These are phyloP conservation scores for Clarkia xantiana DNA, from an alignment of 345 rosid genomes.

Conservation along the genomic window DNA sequence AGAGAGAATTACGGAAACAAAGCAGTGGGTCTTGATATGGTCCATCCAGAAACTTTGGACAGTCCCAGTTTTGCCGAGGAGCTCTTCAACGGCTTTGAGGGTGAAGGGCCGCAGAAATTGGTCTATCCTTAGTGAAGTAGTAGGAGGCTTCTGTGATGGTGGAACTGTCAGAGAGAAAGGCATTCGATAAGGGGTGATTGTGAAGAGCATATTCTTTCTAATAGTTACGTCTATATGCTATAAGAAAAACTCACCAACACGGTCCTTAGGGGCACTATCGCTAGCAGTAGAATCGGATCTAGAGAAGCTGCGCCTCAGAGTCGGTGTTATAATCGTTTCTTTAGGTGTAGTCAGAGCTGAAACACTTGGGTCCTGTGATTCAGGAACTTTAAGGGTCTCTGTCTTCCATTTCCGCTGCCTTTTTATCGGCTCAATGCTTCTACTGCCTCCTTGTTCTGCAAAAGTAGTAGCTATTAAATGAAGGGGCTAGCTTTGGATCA, in stretches of 20 bases:
- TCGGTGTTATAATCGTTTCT: constrained; percentile 20
- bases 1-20: constrained; percentile 38
- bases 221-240: background rate
- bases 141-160: constrained; percentile 62
- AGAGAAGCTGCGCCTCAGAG: constrained; percentile 45
- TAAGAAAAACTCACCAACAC: constrained; percentile 50
- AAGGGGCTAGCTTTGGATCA: too few species aligned
- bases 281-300: constrained; percentile 47
- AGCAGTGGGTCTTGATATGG: constrained; percentile 94
- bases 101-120: constrained; percentile 91
- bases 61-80: constrained; percentile 73
- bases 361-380: constrained; percentile 30
- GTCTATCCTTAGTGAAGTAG: constrained; percentile 76
- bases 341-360: constrained; percentile 49
- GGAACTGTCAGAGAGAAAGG: constrained; percentile 41
- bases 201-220: background rate
- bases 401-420: constrained; percentile 89
- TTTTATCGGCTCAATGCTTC: constrained; percentile 53
- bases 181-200: background rate
- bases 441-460: constrained; percentile 59
- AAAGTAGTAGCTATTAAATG: background rate
- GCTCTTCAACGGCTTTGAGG: constrained; percentile 92
- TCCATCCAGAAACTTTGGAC: constrained; percentile 93
- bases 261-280: constrained; percentile 68
- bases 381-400: constrained; percentile 46